Conservation (phyloP, 345 rosid genomes). For the Microcos paniculata region DNA sequence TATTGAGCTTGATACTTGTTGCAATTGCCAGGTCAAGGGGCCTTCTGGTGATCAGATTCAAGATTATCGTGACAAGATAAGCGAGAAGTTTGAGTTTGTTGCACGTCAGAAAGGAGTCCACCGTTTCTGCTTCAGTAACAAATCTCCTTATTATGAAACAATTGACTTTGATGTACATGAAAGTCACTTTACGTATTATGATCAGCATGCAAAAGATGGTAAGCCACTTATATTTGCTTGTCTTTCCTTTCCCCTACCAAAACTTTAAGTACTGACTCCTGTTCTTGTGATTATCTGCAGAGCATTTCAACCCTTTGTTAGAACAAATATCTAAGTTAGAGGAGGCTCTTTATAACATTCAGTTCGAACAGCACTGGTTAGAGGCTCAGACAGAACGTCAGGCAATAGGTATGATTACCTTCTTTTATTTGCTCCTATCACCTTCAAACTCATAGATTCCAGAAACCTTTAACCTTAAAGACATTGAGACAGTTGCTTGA, state of each 20-base stretch:
- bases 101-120: constrained; percentile 63
- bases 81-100: constrained; percentile 64
- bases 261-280: neutral
- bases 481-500: neutral
- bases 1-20: constrained; percentile 9
- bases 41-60: constrained; percentile 58
- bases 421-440: neutral
- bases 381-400: constrained; percentile 85
- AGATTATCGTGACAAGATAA: constrained; percentile 58
- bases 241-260: neutral
- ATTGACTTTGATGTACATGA: constrained; percentile 69
- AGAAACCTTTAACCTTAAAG: neutral
- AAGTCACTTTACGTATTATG: constrained; percentile 57
- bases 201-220: constrained; percentile 81
- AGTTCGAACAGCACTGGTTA: constrained; percentile 79
- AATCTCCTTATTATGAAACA: constrained; percentile 72
- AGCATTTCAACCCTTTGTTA: constrained; percentile 64
- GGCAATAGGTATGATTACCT: constrained; percentile 42
- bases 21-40: constrained; percentile 54
- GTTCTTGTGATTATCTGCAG: constrained; percentile 32
- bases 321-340: constrained; percentile 64
- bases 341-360: constrained; percentile 70
- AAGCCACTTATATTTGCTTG: constrained; percentile 3
- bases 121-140: constrained; percentile 69
- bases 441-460: neutral